Conservation (phyloP, 139 green algal species). For the Chlorella ohadii region DNA sequence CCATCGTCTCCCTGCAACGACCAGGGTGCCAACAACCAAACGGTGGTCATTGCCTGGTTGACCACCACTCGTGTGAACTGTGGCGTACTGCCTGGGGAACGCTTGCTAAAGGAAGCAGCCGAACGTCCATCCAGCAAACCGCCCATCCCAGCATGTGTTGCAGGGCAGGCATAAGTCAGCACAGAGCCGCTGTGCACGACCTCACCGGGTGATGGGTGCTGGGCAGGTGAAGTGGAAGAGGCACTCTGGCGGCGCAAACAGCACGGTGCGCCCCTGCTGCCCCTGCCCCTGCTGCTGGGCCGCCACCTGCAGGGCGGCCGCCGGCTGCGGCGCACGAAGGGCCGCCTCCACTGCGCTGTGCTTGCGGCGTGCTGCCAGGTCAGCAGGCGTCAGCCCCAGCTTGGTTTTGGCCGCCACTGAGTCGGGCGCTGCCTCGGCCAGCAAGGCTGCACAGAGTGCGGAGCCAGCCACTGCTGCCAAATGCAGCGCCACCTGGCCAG, state of each 20-base stretch:
- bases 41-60: no score
- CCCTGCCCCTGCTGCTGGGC: neutral
- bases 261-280: constrained; percentile 45
- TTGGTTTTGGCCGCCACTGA: constrained; percentile 33
- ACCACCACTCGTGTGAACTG: no score
- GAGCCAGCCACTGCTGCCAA: constrained; percentile 59
- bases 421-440: constrained; percentile 27
- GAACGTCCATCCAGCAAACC: no score
- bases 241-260: constrained; percentile 80
- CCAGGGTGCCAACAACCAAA: no score
- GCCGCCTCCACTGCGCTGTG: constrained; percentile 31
- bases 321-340: neutral
- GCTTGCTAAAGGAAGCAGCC: no score
- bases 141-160: no score
- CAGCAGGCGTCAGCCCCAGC: constrained; percentile 49
- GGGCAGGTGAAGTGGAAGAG: constrained; percentile 71
- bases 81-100: no score
- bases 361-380: constrained; percentile 52
- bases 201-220: constrained; percentile 48
- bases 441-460: constrained; percentile 30
- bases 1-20: no score
- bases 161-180: no score
- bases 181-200: no score
- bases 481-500: constrained; percentile 64
- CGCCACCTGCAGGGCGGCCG: neutral